These are phyloP conservation scores for Eucalyptus coolabah DNA, from an alignment of 345 rosid genomes.

Conservation along the genomic window DNA sequence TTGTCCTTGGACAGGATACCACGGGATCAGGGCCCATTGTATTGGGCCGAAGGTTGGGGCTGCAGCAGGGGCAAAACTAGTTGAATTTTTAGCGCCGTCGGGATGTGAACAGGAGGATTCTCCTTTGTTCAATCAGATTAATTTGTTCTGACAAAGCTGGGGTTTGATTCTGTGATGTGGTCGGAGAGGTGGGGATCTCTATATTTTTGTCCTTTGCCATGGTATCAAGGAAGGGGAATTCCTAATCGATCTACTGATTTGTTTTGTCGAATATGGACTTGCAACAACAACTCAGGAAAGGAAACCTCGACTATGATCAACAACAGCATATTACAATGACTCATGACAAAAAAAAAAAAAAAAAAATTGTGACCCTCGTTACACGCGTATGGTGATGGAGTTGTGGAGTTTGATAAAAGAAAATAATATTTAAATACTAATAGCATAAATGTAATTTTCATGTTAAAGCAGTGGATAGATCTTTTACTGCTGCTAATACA, in stretches of 20 bases:
- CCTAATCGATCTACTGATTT: no score
- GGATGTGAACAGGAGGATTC: neutral
- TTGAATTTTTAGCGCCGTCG: neutral
- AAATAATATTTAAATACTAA: no score
- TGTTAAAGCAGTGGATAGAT: neutral
- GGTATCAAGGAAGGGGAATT: neutral
- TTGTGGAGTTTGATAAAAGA: no score
- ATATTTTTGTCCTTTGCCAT: neutral
- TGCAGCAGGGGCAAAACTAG: neutral
- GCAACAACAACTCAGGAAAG: neutral
- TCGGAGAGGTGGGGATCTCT: neutral
- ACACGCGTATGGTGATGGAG: neutral
- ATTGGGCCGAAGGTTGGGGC: neutral
- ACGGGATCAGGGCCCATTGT: neutral
- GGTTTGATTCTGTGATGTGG: neutral
- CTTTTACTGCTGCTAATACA: neutral
- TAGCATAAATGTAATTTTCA: neutral
- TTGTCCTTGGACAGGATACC: neutral
- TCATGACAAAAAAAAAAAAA: neutral
- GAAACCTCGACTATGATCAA: neutral
- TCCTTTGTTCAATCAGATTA: neutral
- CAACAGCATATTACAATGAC: neutral
- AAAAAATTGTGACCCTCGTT: no score
- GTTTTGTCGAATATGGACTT: neutral
- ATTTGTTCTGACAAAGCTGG: neutral